Evolutionary conservation across 2,329 filamentous ascomycete genomes (phyloP).

Genomic region (Microcera coccophila): DNA sequence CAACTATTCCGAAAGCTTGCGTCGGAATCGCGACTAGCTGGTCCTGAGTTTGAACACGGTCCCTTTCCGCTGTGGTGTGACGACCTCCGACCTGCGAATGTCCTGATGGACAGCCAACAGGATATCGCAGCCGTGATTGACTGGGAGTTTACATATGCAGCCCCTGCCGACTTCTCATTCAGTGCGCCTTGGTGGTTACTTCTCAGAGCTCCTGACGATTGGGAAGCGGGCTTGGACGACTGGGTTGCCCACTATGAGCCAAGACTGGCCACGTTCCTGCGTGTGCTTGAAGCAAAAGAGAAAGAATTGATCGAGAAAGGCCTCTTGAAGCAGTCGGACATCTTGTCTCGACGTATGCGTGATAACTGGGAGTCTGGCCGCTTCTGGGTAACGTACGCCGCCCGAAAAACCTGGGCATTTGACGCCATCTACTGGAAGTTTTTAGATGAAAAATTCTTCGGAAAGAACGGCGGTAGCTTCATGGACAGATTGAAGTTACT

Average conservation of each 20-base stretch:
- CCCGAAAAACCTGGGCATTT: slow-evolving; percentile 36
- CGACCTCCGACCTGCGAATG: slow-evolving; percentile 30
- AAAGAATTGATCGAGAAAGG: background rate
- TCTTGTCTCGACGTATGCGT: slow-evolving; percentile 32
- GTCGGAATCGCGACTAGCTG: slow-evolving; percentile 11
- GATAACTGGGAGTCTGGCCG: slow-evolving; percentile 34
- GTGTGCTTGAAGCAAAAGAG: slow-evolving; percentile 30
- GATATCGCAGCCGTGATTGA: slow-evolving; percentile 35
- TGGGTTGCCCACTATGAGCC: slow-evolving; percentile 32
- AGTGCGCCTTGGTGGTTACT: slow-evolving; percentile 40
- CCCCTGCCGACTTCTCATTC: slow-evolving; percentile 31
- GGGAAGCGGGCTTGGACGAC: slow-evolving; percentile 26
- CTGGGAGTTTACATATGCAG: slow-evolving; percentile 39
- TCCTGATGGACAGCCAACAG: slow-evolving; percentile 27
- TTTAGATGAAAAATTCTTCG: slow-evolving; percentile 34
- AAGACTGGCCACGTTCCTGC: slow-evolving; percentile 32
- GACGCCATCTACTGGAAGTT: slow-evolving; percentile 37
- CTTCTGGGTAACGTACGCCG: slow-evolving; percentile 34
- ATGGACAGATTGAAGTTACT: slow-evolving; percentile 19
- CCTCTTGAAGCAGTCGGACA: background rate
- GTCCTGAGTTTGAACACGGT: slow-evolving; percentile 18
- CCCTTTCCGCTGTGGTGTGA: slow-evolving; percentile 27
- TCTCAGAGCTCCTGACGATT: slow-evolving; percentile 30
- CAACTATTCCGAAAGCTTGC: slow-evolving; percentile 14
- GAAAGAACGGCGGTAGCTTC: slow-evolving; percentile 16